Evolutionary conservation across 208 protist genomes (phyloP), one percentile per base, ranked within the genome.

Genomic region (Crithidia fasciculata): DNA sequence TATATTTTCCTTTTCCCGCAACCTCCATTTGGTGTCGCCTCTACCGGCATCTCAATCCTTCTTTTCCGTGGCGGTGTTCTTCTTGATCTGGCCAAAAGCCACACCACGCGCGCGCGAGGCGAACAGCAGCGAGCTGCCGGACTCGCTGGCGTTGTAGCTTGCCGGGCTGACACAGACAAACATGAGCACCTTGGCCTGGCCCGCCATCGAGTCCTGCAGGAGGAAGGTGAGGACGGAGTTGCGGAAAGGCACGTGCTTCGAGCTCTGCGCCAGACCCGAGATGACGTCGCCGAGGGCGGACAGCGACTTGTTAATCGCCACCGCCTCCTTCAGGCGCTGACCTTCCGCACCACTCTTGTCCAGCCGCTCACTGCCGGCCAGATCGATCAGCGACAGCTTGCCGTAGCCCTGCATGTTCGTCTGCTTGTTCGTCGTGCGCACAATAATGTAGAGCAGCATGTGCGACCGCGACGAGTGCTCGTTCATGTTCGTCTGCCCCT

Each of bases 141-240:
- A 92, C 80, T 98, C 96, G 70, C 85, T 94, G 47, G 78, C 72
- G 80, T 98, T 98, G 89, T 98, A 97, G 77, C 91, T 94, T 6
- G 96, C 93, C 13, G 97, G 97, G 47, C 91, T 97, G 43, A 98
- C 92, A 71, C 96, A 98, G 36, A 94, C 94, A 73, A 98, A 99
- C 95, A 99, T 97, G 47, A 98, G 87, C 60, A 98, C 96, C 78
- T 98, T 98, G 5, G 96, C 93, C 74, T 97, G 94, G 2, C 96
- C 96, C n/a, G 90, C 89, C 84, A 96, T 96, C 12, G 93, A 97
- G 74, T 96, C 91, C 70, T 96, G 88, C 19, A 99, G 82, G 37
- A 98, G 84, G 59, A 92, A 97, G 5, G 95, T 98, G 37, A 98
- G 82, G 4, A 85, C 82, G 2, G 94, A 97, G 76, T 98, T 97